Evolutionary conservation across 1,284 basidiomycete species (phyloP), one percentile per base, ranked within the genome.

Genomic region (Athelia psychrophila): DNA sequence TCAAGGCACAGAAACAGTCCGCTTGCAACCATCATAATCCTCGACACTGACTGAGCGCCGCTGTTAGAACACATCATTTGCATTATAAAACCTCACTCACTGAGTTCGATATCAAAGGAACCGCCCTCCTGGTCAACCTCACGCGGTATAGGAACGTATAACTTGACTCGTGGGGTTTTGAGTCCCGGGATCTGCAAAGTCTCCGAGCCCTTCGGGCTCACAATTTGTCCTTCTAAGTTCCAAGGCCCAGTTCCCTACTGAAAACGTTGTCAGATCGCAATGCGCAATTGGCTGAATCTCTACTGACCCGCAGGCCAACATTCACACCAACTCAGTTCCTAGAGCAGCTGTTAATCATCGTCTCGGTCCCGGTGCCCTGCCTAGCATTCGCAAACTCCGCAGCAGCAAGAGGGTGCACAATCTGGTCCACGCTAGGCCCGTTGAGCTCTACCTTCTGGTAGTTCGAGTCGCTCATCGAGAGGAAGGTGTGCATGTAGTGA

Each of bases 21-120:
- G 81, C 62, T 88, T 89, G 70, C 96, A 98, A 19, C 90, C 89
- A 61, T 93, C 92, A 2, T 83, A 84, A 69, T 98, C 96, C 64
- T 93, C 90, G 36, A 98, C 83, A 59, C 84, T 91, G 52, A 91
- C 88, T 90, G 58, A 36, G 42, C 35, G 3, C 44, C 30, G 36
- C 25, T 46, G 56, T 12, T 54, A 19, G 44, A 15, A 40, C 27
- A 32, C 40, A 13, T 22, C 16, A 22, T 15, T 4, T 25, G 32
- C 49, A 49, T 22, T 32, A 19, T 24, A 5, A 42, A 15, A 9
- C 36, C 23, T 16, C 44, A 67, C 78, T 58, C 59, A 88, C 88
- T 79, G 49, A 95, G 73, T 60, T 89, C 86, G 51, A 95, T 81
- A 51, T 93, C 90, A 63, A 95, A 91, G 2, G 75, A 75, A 13